These are phyloP conservation scores for Amanita rimosa DNA, from an alignment of 768 basidiomycete genomes.

Conservation along the genomic window DNA sequence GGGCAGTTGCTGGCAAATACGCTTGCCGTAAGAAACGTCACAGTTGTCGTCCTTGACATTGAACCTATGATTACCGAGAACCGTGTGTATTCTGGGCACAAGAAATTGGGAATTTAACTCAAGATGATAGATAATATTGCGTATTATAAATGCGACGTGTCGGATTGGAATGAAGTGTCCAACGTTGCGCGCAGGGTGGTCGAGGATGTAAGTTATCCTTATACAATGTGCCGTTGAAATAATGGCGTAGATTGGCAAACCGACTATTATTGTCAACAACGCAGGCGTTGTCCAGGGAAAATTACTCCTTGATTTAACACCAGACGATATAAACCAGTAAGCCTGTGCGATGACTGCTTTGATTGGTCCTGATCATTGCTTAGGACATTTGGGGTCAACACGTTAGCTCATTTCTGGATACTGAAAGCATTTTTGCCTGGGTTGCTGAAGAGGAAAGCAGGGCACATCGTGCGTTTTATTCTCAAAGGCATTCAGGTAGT, in stretches of 20 bases:
- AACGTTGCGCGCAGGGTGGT: slow-evolving; percentile 59
- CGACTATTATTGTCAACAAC: slow-evolving; percentile 89
- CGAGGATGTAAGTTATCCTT: slow-evolving; percentile 48
- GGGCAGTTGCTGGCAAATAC: slow-evolving; percentile 86
- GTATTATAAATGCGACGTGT: slow-evolving; percentile 88
- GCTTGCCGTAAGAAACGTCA: slow-evolving; percentile 70
- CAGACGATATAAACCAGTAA: slow-evolving; percentile 75
- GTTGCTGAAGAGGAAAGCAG: slow-evolving; percentile 66
- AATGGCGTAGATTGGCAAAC: slow-evolving; percentile 62
- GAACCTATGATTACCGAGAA: slow-evolving; percentile 70
- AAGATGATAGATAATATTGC: slow-evolving; percentile 52
- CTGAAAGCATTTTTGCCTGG: slow-evolving; percentile 87
- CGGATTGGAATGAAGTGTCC: slow-evolving; percentile 79
- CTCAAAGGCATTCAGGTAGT: neutral
- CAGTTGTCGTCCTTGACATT: slow-evolving; percentile 79
- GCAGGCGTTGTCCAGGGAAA: slow-evolving; percentile 93
- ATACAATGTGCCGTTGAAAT: neutral
- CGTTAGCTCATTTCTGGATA: slow-evolving; percentile 83
- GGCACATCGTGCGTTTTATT: slow-evolving; percentile 63
- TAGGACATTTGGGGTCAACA: slow-evolving; percentile 88
- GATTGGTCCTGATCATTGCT: slow-evolving; percentile 1
- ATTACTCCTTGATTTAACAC: slow-evolving; percentile 63
- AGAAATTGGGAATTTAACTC: neutral
- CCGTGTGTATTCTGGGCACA: slow-evolving; percentile 29
- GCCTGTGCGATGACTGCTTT: neutral